phyloP scores from a whole-genome alignment of 2,329 filamentous ascomycete genomes.

The Chrysoporthe cubensis region DNA sequence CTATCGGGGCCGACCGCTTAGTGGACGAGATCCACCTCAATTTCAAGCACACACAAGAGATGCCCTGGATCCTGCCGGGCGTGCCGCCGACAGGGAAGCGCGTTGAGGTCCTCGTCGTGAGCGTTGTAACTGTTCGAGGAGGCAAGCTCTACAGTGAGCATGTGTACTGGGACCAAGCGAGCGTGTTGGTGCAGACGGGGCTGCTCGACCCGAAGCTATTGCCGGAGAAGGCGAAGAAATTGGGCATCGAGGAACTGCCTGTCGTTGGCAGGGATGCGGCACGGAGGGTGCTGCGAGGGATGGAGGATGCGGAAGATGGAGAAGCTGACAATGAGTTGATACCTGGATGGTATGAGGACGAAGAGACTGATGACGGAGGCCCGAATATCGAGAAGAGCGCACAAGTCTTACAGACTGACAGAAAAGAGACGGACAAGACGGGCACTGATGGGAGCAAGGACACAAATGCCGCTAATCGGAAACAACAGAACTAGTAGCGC shows the following conservation, averaged over 20 bases:
- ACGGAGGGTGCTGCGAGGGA: slow-evolving; percentile 40
- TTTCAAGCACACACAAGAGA: slow-evolving; percentile 59
- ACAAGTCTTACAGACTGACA: background rate
- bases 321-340: slow-evolving; percentile 49
- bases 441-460: background rate
- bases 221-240: slow-evolving; percentile 40
- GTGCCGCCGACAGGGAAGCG: slow-evolving; percentile 57
- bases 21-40: slow-evolving; percentile 65
- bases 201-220: slow-evolving; percentile 51
- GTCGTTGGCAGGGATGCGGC: slow-evolving; percentile 46
- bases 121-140: slow-evolving; percentile 61
- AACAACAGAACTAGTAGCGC: background rate
- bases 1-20: slow-evolving; percentile 66
- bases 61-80: slow-evolving; percentile 66
- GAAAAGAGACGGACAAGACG: background rate
- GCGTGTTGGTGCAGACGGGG: slow-evolving; percentile 62
- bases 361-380: slow-evolving; percentile 31
- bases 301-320: slow-evolving; percentile 44
- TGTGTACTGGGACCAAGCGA: slow-evolving; percentile 68
- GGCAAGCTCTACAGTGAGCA: slow-evolving; percentile 66
- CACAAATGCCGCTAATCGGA: background rate
- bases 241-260: slow-evolving; percentile 43
- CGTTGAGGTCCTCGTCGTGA: slow-evolving; percentile 61
- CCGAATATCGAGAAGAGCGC: background rate
- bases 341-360: slow-evolving; percentile 41